Conservation (phyloP, 2,329 filamentous ascomycete genomes). For the Sarocladium kiliense region DNA sequence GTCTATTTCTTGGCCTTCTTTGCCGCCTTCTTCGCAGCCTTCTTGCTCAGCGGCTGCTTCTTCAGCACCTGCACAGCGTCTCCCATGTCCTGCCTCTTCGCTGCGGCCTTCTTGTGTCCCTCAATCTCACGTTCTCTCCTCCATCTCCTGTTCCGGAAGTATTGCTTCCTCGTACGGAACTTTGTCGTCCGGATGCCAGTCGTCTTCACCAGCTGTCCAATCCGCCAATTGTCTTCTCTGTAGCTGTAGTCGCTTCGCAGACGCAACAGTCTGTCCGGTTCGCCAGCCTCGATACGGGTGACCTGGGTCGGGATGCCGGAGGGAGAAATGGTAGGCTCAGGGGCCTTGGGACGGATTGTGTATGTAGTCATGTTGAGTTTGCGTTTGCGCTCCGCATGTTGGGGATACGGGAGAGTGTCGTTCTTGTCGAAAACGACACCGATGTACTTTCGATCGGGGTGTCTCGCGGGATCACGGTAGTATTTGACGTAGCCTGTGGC, state of each 20-base stretch:
- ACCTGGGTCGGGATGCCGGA: conserved; percentile 46
- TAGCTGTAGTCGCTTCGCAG: conserved; percentile 53
- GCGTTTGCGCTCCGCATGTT: conserved; percentile 67
- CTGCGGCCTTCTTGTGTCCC: conserved; percentile 34
- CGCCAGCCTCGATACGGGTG: conserved; percentile 33
- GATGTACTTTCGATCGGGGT: conserved; percentile 90
- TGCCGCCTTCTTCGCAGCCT: conserved; percentile 28
- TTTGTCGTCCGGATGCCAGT: conserved; percentile 45
- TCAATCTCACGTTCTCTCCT: conserved; percentile 35
- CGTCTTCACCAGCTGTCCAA: conserved; percentile 49
- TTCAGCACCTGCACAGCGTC: conserved; percentile 22
- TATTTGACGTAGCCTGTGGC: conserved; percentile 90
- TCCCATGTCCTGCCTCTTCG: conserved; percentile 26
- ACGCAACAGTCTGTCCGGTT: conserved; percentile 42
- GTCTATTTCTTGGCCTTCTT: conserved; percentile 33
- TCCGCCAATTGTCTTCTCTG: conserved; percentile 54
- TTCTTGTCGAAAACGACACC: conserved; percentile 83
- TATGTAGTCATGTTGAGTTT: conserved; percentile 66
- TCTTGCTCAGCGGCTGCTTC: conserved; percentile 28
- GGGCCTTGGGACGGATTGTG: conserved; percentile 33
- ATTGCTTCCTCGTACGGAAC: conserved; percentile 45
- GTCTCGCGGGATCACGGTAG: conserved; percentile 79
- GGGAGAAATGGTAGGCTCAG: conserved; percentile 36
- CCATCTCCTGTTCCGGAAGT: conserved; percentile 39
- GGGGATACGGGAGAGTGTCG: conserved; percentile 72